These are phyloP conservation scores for Cytospora paraplurivora DNA, from an alignment of 2,329 filamentous ascomycete genomes.

Conservation along the genomic window DNA sequence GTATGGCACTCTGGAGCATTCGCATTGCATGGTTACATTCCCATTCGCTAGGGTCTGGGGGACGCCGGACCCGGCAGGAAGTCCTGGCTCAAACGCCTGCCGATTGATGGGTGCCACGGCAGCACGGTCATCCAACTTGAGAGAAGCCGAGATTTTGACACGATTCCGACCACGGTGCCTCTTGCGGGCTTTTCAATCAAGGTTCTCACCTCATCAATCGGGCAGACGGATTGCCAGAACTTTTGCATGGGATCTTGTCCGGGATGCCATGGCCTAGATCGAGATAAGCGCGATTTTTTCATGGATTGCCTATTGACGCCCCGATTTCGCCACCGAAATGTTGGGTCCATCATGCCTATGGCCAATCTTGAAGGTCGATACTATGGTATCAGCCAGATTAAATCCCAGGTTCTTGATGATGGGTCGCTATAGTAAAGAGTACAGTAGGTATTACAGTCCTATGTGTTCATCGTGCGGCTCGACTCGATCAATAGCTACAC, in stretches of 20 bases:
- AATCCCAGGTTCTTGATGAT: neutral
- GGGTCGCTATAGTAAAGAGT: neutral
- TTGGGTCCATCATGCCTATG: conserved; percentile 9
- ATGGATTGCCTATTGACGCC: conserved; percentile 19
- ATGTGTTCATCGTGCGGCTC: neutral
- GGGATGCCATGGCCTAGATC: conserved; percentile 8
- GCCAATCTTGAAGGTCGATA: conserved; percentile 1
- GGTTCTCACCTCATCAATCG: conserved; percentile 5
- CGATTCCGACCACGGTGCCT: neutral
- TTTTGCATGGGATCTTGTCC: neutral
- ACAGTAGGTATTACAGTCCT: neutral
- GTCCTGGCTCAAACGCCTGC: conserved; percentile 9
- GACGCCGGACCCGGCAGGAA: conserved; percentile 19
- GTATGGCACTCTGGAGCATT: conserved; percentile 12
- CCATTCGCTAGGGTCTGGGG: conserved; percentile 12
- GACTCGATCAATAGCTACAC: neutral
- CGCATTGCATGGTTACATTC: conserved; percentile 19
- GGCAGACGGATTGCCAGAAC: conserved; percentile 15
- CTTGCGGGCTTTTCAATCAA: neutral
- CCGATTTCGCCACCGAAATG: conserved; percentile 24
- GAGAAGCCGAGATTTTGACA: conserved; percentile 10
- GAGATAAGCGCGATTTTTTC: conserved; percentile 26
- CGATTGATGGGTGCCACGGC: conserved; percentile 16
- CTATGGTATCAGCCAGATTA: conserved; percentile 4
- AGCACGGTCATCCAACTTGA: conserved; percentile 2